Percentiles rank a stretch among this genome's conserved stretches.
These are phyloP conservation scores for Neurospora crassa DNA, from an alignment of 2,329 filamentous ascomycete genomes.

Conservation along the genomic window DNA sequence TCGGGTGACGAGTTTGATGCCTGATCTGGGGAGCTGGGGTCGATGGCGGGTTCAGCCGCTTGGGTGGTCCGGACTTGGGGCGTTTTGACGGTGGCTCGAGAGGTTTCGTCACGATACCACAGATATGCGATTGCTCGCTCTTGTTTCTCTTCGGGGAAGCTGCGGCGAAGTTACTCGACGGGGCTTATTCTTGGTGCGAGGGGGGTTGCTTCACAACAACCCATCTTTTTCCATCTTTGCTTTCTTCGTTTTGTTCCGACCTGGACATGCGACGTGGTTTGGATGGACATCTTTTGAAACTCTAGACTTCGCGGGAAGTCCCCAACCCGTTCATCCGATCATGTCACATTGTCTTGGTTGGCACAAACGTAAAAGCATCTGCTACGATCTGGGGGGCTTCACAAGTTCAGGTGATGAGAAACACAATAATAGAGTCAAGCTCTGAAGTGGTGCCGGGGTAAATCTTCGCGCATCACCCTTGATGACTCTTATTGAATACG, in stretches of 20 bases:
- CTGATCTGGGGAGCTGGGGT: conserved; percentile 15
- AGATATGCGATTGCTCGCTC: conserved; percentile 94
- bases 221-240: conserved; percentile 20
- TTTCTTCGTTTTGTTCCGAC: conserved; percentile 40
- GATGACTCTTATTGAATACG: conserved; percentile 31
- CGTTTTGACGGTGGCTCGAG: conserved; percentile 45
- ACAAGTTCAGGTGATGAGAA: conserved; percentile 80
- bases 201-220: conserved; percentile 39
- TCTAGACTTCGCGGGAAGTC: conserved; percentile 31
- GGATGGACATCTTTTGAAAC: conserved; percentile 16
- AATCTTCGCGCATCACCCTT: conserved; percentile 31
- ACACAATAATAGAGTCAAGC: conserved; percentile 94
- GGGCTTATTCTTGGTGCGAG: conserved; percentile 99
- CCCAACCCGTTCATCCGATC: conserved; percentile 18
- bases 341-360: conserved; percentile 14
- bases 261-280: conserved; percentile 40
- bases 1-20: conserved; percentile 16
- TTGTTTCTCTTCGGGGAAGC: conserved; percentile 14
- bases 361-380: conserved; percentile 6
- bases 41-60: conserved; percentile 30
- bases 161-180: conserved; percentile 84
- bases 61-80: conserved; percentile 29
- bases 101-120: conserved; percentile 84
- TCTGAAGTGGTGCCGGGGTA: conserved; percentile 55
- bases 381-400: conserved; percentile 23